Percentiles rank a stretch among this genome's conserved stretches.
Evolutionary conservation across 495 filamentous ascomycete species (phyloP).

Genomic region (Amniculicola lignicola): DNA sequence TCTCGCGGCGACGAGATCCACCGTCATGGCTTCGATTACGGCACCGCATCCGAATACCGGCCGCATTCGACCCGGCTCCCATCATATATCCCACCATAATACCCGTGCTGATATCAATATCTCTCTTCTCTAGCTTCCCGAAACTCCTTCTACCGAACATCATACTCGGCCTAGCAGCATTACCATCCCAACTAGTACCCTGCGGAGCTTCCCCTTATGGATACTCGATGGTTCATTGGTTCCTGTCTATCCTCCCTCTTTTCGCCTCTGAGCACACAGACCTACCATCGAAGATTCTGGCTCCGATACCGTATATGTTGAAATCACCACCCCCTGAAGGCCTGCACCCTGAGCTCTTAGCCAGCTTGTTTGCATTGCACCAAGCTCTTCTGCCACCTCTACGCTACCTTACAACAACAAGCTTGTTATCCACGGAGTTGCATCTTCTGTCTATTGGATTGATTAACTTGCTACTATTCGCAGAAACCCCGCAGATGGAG

Average conservation of each 20-base stretch:
- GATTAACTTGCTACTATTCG: conserved; percentile 76
- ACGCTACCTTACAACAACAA: conserved; percentile 79
- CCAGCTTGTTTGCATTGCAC: conserved; percentile 80
- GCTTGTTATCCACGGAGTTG: conserved; percentile 78
- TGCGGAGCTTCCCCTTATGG: conserved; percentile 46
- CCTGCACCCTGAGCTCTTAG: conserved; percentile 58
- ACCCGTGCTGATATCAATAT: conserved; percentile 73
- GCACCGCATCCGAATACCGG: conserved; percentile 47
- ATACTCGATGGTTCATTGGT: conserved; percentile 67
- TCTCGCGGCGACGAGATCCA: conserved; percentile 14
- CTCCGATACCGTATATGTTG: conserved; percentile 33
- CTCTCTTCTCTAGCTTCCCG: conserved; percentile 58
- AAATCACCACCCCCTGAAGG: conserved; percentile 28
- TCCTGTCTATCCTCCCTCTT: conserved; percentile 62
- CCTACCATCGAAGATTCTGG: conserved; percentile 30
- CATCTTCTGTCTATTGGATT: conserved; percentile 79
- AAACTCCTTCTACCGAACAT: conserved; percentile 71
- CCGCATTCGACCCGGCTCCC: conserved; percentile 80
- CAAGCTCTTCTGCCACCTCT: conserved; percentile 72
- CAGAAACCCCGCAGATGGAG: conserved; percentile 74
- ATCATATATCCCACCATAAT: conserved; percentile 79
- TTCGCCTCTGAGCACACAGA: conserved; percentile 49
- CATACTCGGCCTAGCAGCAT: conserved; percentile 70
- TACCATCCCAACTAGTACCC: conserved; percentile 73
- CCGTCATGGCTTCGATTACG: conserved; percentile 11